phyloP scores from a whole-genome alignment of 163 green algal species.

The Volvox carteri region DNA sequence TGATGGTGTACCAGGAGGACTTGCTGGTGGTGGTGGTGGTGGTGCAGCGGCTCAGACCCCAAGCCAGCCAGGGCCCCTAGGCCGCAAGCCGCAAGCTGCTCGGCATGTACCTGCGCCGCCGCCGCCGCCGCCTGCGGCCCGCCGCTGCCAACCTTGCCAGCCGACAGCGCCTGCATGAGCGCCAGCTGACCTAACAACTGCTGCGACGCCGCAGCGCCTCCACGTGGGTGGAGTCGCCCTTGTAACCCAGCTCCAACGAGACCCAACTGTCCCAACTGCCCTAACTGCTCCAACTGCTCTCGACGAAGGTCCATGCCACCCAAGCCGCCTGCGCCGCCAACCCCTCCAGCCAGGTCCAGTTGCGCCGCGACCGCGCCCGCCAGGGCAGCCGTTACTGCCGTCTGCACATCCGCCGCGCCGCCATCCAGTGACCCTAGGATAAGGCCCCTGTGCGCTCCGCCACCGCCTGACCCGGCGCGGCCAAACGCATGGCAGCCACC shows the following conservation, averaged over 20 bases:
- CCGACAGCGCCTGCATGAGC: not conserved
- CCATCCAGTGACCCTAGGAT: no score
- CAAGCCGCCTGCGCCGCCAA: not conserved
- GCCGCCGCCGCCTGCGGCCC: not conserved
- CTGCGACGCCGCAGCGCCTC: not conserved
- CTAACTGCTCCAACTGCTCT: not conserved
- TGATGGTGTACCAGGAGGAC: not conserved
- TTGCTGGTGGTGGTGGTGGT: not conserved
- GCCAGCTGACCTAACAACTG: not conserved
- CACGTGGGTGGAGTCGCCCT: not conserved
- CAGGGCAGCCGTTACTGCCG: not conserved
- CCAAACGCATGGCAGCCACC: not conserved
- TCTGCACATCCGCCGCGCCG: no score
- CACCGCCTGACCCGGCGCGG: not conserved
- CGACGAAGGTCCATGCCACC: not conserved
- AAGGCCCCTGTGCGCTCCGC: not conserved
- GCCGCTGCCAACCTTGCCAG: not conserved
- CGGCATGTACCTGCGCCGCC: not conserved
- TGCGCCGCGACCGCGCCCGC: not conserved
- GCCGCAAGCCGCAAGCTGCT: not conserved
- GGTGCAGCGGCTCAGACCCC: not conserved
- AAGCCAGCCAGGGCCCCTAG: not conserved
- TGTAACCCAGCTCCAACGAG: not conserved
- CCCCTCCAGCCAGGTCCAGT: not conserved
- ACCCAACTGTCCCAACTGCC: not conserved